These are phyloP conservation scores for Gaeumannomyces sp. DNA, from an alignment of 2,329 filamentous ascomycete genomes.

Conservation along the genomic window DNA sequence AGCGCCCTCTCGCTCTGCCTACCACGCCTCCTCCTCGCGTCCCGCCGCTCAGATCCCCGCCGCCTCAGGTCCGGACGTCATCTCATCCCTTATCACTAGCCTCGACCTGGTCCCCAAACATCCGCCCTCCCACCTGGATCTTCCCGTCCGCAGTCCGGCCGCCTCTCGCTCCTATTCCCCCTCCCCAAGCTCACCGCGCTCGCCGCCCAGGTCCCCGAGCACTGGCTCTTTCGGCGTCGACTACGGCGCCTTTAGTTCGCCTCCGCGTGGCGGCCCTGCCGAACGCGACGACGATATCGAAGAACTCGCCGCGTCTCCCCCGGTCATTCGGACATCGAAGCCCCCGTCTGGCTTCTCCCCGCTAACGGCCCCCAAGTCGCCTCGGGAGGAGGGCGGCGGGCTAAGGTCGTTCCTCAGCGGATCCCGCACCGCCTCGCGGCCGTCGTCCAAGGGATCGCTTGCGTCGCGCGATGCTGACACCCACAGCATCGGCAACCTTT, in stretches of 20 bases:
- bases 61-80: constrained; percentile 56
- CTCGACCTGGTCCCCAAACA: constrained; percentile 48
- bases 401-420: constrained; percentile 54
- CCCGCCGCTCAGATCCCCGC: constrained; percentile 32
- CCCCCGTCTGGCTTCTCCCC: constrained; percentile 70
- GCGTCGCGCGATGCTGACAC: constrained; percentile 51
- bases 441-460: constrained; percentile 52
- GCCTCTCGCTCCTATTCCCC: constrained; percentile 28
- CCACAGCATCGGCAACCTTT: constrained; percentile 58
- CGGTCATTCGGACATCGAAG: constrained; percentile 75
- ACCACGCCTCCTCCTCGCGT: constrained; percentile 17
- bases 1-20: not conserved
- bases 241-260: constrained; percentile 58
- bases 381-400: constrained; percentile 41
- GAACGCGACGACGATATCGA: constrained; percentile 46
- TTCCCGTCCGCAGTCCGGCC: constrained; percentile 29
- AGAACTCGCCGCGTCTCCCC: constrained; percentile 57
- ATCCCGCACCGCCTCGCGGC: constrained; percentile 41
- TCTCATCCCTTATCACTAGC: constrained; percentile 63
- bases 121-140: not conserved
- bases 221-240: constrained; percentile 62
- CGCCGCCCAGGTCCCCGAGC: constrained; percentile 28
- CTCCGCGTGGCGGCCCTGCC: constrained; percentile 41
- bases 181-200: constrained; percentile 14
- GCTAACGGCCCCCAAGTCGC: constrained; percentile 57